Evolutionary conservation across 2,329 filamentous ascomycete species (phyloP), one percentile per base, ranked within the genome.

Genomic region (Ophiostoma pallidulum): DNA sequence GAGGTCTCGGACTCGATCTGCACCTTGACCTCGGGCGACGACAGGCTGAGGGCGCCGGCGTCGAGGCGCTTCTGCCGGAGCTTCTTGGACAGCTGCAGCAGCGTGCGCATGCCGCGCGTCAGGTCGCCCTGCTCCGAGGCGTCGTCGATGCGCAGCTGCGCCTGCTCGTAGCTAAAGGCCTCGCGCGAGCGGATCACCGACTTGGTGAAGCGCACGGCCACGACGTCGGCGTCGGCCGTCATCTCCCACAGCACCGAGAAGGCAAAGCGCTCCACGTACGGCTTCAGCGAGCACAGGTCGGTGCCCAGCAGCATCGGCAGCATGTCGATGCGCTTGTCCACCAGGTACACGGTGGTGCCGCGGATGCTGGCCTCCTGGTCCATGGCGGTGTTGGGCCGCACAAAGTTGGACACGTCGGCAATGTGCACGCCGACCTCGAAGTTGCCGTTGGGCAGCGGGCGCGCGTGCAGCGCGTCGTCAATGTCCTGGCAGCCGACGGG

Each of bases 291-390:
- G 68, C 92, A 98, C 1, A 98, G 73, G 60, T 98, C 90, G 1
- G 92, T 98, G 49, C 92, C 92, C 12, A 98, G 81, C 28, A 98
- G 81, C 75, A 89, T 90, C 1, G 94, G 94, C 64, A 98, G 75
- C 94, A 98, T 98, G 71, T 98, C 94, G 59, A 98, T 98, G 58
- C 92, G 89, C 73, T 98, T 98, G 66, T 98, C 92, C 3, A 98
- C 92, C 14, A 98, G 73, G 63, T 98, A 98, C 24, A 98, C 92
- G 0, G 91, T 97, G 4, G 92, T 97, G 53, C 92, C 92, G 58
- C 92, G 84, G 60, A 94, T 80, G 60, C 88, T 92, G 3, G 92
- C 92, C 67, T 98, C 92, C 41, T 82, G 78, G 62, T 98, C 94
- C 92, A 98, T 98, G 46, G 92, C 84, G 60, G 91, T 98, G 64